phyloP scores from a whole-genome alignment of 2,329 filamentous ascomycete genomes.

The Hypoxylon sp. region DNA sequence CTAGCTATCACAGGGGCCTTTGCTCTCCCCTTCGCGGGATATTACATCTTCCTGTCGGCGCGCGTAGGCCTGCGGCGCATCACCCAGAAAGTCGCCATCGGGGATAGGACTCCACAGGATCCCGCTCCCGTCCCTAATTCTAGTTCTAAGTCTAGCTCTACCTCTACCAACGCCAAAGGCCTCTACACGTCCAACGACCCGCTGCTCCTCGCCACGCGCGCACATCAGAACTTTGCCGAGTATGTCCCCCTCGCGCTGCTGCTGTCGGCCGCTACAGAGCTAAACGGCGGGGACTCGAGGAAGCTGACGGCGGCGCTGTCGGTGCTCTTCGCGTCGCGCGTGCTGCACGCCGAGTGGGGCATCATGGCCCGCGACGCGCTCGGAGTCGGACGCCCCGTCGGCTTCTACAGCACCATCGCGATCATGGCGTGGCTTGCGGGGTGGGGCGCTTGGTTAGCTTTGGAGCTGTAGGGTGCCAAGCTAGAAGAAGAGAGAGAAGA shows the following conservation, averaged over 20 bases:
- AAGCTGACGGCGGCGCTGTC: neutral
- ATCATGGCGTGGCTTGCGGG: slow-evolving; percentile 13
- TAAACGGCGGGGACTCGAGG: slow-evolving; percentile 10
- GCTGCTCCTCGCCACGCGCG: slow-evolving; percentile 3
- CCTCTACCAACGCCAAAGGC: neutral
- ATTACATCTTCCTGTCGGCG: slow-evolving; percentile 10
- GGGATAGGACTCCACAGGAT: slow-evolving; percentile 3
- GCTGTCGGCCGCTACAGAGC: slow-evolving; percentile 7
- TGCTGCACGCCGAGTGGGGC: slow-evolving; percentile 23
- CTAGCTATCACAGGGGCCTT: slow-evolving; percentile 25
- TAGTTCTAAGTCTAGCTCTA: neutral
- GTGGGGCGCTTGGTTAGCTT: slow-evolving; percentile 12
- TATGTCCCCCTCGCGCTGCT: slow-evolving; percentile 16
- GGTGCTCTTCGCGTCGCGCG: slow-evolving; percentile 8
- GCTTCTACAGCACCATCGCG: slow-evolving; percentile 6
- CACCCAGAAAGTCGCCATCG: slow-evolving; percentile 8
- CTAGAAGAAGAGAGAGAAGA: neutral
- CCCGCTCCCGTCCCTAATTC: neutral
- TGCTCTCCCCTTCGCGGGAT: slow-evolving; percentile 21
- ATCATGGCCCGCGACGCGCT: slow-evolving; percentile 1
- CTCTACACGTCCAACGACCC: slow-evolving; percentile 11
- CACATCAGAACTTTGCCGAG: slow-evolving; percentile 23
- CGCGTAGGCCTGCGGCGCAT: slow-evolving; percentile 16
- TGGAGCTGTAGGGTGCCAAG: neutral
- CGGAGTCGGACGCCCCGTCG: neutral